These are phyloP conservation scores for Pestalotiopsis sp. DNA, from an alignment of 2,329 filamentous ascomycete genomes.

Conservation along the genomic window DNA sequence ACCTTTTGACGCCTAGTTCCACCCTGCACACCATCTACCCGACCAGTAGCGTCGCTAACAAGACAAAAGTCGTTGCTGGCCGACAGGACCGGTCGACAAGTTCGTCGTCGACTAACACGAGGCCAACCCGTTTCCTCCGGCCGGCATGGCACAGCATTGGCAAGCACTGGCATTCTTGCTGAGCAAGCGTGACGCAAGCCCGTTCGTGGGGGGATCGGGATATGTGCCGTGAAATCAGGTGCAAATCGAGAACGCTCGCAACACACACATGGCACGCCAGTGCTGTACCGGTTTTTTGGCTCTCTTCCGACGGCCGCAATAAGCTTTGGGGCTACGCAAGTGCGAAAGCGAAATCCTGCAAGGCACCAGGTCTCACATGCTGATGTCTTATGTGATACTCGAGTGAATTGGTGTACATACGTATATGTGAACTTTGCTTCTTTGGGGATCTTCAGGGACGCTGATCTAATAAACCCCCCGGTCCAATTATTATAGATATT, in stretches of 20 bases:
- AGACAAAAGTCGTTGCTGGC: conserved; percentile 20
- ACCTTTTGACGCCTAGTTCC: conserved; percentile 3
- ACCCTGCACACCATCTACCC: conserved; percentile 14
- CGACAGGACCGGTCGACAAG: conserved; percentile 17
- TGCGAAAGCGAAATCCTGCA: conserved; percentile 20
- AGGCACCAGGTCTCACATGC: conserved; percentile 22
- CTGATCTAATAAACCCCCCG: background rate
- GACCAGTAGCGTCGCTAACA: conserved; percentile 25
- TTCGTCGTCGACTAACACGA: background rate
- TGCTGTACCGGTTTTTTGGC: conserved; percentile 4
- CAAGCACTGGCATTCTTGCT: conserved; percentile 13
- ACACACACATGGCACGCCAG: background rate
- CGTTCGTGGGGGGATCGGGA: conserved; percentile 15
- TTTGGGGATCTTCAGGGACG: conserved; percentile 30
- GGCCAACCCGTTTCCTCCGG: background rate
- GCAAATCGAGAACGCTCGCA: conserved; percentile 5
- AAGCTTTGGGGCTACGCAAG: conserved; percentile 18
- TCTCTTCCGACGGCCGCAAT: conserved; percentile 10
- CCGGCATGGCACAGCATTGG: background rate
- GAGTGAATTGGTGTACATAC: background rate
- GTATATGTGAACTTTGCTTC: background rate
- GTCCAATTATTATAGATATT: conserved; percentile 19
- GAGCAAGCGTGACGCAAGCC: conserved; percentile 27
- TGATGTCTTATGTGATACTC: conserved; percentile 15
- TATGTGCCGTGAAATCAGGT: conserved; percentile 10